Conservation (phyloP, 257 asterid species). For the Nicotiana tomentosiformis region DNA sequence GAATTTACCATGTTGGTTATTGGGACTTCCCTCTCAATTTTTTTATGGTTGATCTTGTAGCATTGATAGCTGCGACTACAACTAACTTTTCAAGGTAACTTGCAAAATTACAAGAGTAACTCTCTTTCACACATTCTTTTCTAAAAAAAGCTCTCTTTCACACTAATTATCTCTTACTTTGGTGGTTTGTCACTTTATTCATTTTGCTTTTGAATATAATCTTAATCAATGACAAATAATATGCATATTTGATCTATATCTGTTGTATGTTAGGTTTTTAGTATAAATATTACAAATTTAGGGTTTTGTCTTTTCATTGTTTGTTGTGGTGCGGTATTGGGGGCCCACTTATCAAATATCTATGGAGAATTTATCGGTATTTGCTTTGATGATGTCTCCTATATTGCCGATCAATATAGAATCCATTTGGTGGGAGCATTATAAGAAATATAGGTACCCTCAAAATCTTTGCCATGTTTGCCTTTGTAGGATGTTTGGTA, state of each 20-base stretch:
- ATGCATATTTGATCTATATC: not conserved
- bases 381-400: not conserved
- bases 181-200: not conserved
- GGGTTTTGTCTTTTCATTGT: not conserved
- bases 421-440: slow-evolving; percentile 12
- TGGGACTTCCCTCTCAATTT: not conserved
- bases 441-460: not conserved
- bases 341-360: slow-evolving; percentile 3
- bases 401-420: slow-evolving; percentile 1
- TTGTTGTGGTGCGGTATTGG: slow-evolving; percentile 8
- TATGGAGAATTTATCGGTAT: slow-evolving; percentile 12
- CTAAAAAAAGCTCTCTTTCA: not conserved
- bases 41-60: not conserved
- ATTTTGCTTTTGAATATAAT: not conserved
- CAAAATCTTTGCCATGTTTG: not conserved
- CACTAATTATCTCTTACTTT: not conserved
- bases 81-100: not conserved
- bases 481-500: not conserved
- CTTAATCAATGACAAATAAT: not conserved
- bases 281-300: not conserved
- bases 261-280: not conserved
- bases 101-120: slow-evolving; percentile 2
- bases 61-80: not conserved
- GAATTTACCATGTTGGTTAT: not conserved
- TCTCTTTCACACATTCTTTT: not conserved